phyloP scores from a whole-genome alignment of 2,329 filamentous ascomycete species.

The Didymellaceae sp. region DNA sequence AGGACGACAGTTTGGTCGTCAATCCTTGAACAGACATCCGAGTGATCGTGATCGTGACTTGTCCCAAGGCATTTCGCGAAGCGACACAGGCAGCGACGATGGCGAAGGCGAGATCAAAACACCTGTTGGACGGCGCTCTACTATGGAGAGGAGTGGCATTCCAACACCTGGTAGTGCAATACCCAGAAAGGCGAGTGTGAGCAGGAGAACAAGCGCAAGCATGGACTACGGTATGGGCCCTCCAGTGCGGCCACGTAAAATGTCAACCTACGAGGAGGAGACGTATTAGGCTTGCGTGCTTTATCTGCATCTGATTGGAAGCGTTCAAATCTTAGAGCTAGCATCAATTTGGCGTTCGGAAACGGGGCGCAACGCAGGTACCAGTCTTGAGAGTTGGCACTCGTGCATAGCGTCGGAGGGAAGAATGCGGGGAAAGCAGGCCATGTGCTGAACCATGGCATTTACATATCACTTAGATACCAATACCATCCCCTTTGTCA shows the following conservation, averaged over 20 bases:
- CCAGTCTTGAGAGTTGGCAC: not conserved
- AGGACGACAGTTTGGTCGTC: constrained; percentile 50
- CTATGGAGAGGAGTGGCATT: constrained; percentile 56
- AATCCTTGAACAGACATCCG: constrained; percentile 70
- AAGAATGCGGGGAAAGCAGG: constrained; percentile 10
- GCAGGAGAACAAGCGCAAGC: constrained; percentile 48
- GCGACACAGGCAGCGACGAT: constrained; percentile 54
- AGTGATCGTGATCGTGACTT: constrained; percentile 43
- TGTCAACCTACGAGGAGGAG: constrained; percentile 61
- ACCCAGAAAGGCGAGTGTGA: constrained; percentile 60
- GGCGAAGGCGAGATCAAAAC: constrained; percentile 50
- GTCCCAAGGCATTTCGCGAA: constrained; percentile 42
- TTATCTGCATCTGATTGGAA: constrained; percentile 2
- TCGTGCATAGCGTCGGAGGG: constrained; percentile 3
- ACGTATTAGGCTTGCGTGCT: constrained; percentile 53
- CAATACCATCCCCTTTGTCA: constrained; percentile 42
- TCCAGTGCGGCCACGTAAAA: constrained; percentile 56
- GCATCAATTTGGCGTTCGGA: constrained; percentile 16
- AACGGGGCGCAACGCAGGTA: constrained; percentile 9
- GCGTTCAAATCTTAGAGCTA: constrained; percentile 6
- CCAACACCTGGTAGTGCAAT: constrained; percentile 56
- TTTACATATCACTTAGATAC: constrained; percentile 37
- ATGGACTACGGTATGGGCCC: constrained; percentile 55
- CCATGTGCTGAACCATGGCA: constrained; percentile 17
- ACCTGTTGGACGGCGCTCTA: constrained; percentile 54